These are phyloP conservation scores for Monascus purpureus DNA, from an alignment of 495 filamentous ascomycete species.

Conservation along the genomic window DNA sequence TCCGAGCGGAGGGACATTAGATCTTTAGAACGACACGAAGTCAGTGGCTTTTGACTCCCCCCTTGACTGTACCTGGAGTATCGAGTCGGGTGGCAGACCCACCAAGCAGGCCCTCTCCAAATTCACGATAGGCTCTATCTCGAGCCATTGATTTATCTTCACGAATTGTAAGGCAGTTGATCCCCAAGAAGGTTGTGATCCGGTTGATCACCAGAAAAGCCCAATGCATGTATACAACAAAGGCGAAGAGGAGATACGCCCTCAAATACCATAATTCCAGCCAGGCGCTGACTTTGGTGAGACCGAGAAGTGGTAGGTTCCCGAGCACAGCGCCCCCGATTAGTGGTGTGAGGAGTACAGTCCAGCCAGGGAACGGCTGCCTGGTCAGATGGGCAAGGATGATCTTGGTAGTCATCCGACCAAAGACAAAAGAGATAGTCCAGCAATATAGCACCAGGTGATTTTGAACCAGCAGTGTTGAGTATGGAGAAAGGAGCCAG, in stretches of 20 bases:
- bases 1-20: too few species aligned
- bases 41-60: constrained; percentile 14
- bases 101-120: too few species aligned
- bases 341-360: constrained; percentile 72
- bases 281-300: constrained; percentile 42
- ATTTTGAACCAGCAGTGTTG: constrained; percentile 63
- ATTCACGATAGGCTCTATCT: constrained; percentile 25
- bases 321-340: constrained; percentile 70
- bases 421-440: constrained; percentile 90
- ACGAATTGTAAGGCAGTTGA: constrained; percentile 87
- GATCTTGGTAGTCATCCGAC: constrained; percentile 99
- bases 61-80: too few species aligned
- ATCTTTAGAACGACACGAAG: too few species aligned
- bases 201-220: constrained; percentile 78
- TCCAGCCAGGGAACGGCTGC: constrained; percentile 96
- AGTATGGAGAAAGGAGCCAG: constrained; percentile 84
- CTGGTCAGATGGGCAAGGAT: constrained; percentile 88
- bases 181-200: constrained; percentile 83
- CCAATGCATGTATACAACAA: constrained; percentile 81
- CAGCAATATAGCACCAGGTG: constrained; percentile 84
- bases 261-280: constrained; percentile 71
- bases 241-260: constrained; percentile 65
- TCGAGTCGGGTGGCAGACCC: too few species aligned
- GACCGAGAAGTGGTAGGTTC: constrained; percentile 68
- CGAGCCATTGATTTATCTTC: constrained; percentile 32